These are phyloP conservation scores for Pseudopyrenochaeta lycopersici DNA, from an alignment of 2,329 filamentous ascomycete species.

Conservation along the genomic window DNA sequence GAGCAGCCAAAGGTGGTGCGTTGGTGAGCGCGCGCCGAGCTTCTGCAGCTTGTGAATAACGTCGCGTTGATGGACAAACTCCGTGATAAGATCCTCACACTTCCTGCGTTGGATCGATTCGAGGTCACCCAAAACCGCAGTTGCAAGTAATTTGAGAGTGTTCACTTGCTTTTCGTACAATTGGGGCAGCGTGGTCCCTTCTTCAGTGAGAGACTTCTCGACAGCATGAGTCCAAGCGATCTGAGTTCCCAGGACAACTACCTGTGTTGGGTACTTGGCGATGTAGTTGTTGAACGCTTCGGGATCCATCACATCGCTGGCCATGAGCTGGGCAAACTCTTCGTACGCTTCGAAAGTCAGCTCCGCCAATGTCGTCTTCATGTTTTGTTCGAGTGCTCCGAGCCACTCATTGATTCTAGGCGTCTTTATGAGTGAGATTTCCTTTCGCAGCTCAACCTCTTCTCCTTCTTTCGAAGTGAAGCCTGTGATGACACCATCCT, in stretches of 20 bases:
- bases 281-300: conserved; percentile 82
- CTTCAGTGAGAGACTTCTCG: conserved; percentile 76
- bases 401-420: conserved; percentile 99
- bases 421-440: conserved; percentile 90
- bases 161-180: conserved; percentile 85
- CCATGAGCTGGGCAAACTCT: conserved; percentile 81
- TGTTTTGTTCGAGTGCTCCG: conserved; percentile 87
- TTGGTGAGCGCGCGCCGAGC: conserved; percentile 75
- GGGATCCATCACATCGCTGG: conserved; percentile 73
- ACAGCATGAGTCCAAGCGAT: conserved; percentile 92
- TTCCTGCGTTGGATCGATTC: conserved; percentile 90
- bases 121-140: conserved; percentile 89
- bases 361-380: conserved; percentile 94
- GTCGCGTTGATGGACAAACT: conserved; percentile 97
- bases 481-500: conserved; percentile 87
- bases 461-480: conserved; percentile 97
- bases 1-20: conserved; percentile 90
- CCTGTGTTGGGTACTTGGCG: conserved; percentile 85
- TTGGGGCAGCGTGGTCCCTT: conserved; percentile 72
- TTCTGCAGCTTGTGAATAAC: conserved; percentile 86
- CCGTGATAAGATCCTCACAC: conserved; percentile 98
- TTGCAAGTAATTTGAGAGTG: conserved; percentile 84
- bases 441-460: conserved; percentile 83
- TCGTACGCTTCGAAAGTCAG: conserved; percentile 86
- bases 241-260: conserved; percentile 93